Evolutionary conservation across 1,284 basidiomycete genomes (phyloP).

Genomic region (Microstroma glucosiphilum): DNA sequence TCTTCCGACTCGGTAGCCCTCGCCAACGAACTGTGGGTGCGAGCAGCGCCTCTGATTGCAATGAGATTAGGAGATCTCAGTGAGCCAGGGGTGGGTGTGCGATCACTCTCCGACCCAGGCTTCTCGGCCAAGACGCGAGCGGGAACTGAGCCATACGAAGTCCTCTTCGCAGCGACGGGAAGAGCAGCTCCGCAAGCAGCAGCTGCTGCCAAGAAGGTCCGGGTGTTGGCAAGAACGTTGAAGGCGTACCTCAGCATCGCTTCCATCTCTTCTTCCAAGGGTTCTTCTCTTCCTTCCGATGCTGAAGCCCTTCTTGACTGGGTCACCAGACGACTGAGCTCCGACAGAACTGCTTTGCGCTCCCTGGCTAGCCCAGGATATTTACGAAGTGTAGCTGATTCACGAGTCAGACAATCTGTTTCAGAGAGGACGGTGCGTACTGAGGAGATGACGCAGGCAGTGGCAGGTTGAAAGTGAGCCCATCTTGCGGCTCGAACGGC

Average conservation of each 20-base stretch:
- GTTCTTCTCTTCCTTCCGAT: not conserved
- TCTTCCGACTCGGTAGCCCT: not conserved
- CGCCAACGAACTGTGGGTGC: too few relatives aligned
- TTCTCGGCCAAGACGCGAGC: constrained; percentile 9
- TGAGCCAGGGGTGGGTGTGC: constrained; percentile 37
- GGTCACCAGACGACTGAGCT: constrained; percentile 74
- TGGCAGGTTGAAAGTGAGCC: constrained; percentile 64
- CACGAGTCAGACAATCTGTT: constrained; percentile 77
- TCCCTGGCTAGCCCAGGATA: constrained; percentile 67
- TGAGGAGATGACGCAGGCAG: constrained; percentile 79
- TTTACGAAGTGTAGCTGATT: constrained; percentile 65
- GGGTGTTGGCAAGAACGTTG: constrained; percentile 54
- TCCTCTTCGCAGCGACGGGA: constrained; percentile 53
- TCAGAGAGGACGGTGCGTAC: constrained; percentile 81
- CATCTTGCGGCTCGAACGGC: constrained; percentile 70
- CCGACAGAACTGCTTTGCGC: constrained; percentile 73
- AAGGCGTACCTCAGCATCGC: constrained; percentile 53
- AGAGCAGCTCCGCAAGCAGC: constrained; percentile 72
- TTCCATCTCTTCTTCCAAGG: constrained; percentile 39
- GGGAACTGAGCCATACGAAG: constrained; percentile 15
- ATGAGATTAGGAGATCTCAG: constrained; percentile 16
- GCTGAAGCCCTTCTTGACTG: constrained; percentile 68
- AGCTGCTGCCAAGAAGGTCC: constrained; percentile 60
- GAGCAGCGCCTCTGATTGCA: constrained; percentile 6
- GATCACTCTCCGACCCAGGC: constrained; percentile 23